Base-by-base conservation (phyloP, 345 rosid species). In the Streptanthus diversifolius region DNA sequence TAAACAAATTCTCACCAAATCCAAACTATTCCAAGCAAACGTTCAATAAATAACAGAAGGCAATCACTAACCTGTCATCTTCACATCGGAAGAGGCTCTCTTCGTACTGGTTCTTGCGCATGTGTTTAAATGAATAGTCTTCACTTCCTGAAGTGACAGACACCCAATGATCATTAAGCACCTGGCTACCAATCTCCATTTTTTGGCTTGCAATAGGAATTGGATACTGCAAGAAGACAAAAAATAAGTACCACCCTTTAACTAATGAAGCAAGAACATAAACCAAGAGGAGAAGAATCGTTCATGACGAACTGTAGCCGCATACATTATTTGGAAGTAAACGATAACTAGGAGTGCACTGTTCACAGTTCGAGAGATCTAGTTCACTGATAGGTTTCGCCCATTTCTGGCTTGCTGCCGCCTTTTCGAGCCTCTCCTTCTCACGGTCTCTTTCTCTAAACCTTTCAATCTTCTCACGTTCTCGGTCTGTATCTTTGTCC, bases 101-200 rank as follows among this genome's bases (percentile, higher is more conserved):
- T 84, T 91, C 99, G 71, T 95, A 95, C 77, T 91, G 99, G 77
- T 95, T 95, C 83, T 91, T 95, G 51, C 96, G 92, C 99, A 91
- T 91, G 82, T 95, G 99, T 75, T 91, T 95, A 63, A 95, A 95
- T 49, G 99, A 91, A 88, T 95, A 95, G 81, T 95, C 99, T 81
- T 91, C 99, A 85, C 99, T 95, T 74, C 99, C 99, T 64, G 97
- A 95, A 70, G 99, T 91, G 44, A 95, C 96, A 30, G 99, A 91
- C 54, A 91, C 97, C 99, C 97, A 95, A 82, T 88, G 84, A 73
- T 95, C 96, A 83, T 95, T 95, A 77, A 95, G 85, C 51, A 95
- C 96, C 78, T 82, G 84, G 78, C 78, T 82, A 68, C 90, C 99
- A 83, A 88, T 85, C 73, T 81, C 90, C 62, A 92, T 87, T 79